Evolutionary conservation across 495 filamentous ascomycete species (phyloP).

Genomic region (Poronia punctata): DNA sequence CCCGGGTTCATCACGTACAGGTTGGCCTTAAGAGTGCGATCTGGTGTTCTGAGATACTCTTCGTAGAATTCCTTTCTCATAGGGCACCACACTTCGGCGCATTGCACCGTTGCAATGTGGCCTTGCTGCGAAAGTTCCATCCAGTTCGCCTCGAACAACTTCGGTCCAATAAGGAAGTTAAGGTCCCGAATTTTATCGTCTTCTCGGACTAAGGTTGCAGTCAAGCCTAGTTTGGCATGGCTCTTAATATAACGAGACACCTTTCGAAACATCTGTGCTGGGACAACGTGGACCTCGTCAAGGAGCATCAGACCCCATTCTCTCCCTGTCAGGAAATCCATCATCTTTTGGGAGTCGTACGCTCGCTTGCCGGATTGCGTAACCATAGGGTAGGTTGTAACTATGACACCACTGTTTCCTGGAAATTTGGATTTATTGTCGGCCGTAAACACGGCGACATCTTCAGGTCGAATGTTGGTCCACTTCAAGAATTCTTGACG

Average conservation of each 20-base stretch:
- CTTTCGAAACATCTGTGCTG: constrained; percentile 88
- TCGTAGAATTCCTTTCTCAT: constrained; percentile 98
- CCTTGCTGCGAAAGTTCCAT: constrained; percentile 97
- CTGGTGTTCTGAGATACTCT: constrained; percentile 63
- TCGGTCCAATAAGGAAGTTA: constrained; percentile 96
- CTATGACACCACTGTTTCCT: constrained; percentile 86
- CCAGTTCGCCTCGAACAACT: constrained; percentile 98
- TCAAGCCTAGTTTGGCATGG: constrained; percentile 94
- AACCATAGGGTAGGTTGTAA: constrained; percentile 98
- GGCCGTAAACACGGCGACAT: constrained; percentile 91
- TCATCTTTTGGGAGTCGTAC: constrained; percentile 93
- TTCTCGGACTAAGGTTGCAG: constrained; percentile 88
- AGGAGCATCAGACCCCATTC: constrained; percentile 99
- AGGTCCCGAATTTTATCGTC: constrained; percentile 97
- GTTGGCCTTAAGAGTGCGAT: constrained; percentile 55
- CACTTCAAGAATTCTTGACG: constrained; percentile 91
- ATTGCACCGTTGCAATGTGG: constrained; percentile 95
- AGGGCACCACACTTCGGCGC: constrained; percentile 97
- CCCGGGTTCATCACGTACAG: constrained; percentile 96
- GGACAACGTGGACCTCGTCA: constrained; percentile 97
- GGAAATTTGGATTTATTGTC: constrained; percentile 88
- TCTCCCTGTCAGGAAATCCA: constrained; percentile 84
- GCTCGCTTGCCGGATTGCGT: constrained; percentile 74
- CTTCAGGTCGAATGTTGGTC: constrained; percentile 92
- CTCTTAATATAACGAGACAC: constrained; percentile 87